Evolutionary conservation across 805 yeast genomes (phyloP), one percentile per base, ranked within the genome.

Genomic region (Ogataea haglerorum): DNA sequence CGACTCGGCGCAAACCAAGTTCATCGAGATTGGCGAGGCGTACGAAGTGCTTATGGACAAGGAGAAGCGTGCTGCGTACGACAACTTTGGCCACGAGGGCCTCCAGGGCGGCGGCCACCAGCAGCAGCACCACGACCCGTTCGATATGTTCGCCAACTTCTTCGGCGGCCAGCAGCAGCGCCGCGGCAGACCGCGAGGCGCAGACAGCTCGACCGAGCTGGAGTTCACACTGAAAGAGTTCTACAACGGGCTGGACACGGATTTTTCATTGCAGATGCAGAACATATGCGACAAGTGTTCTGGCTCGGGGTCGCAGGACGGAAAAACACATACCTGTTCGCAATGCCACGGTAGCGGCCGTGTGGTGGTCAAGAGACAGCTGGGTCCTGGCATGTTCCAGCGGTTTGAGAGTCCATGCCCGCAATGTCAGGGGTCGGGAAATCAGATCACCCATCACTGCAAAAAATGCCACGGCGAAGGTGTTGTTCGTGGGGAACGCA

Each of bases 381-480:
- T 91, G 49, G 97, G 87, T 0, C 95, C 95, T 5, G 90, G 90
- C 6, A 86, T 93, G 88, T 68, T 86, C 46, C 98, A 93, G 63
- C 85, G 82, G 46, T 72, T 90, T 52, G 91, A 86, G 59, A 74
- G 80, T 31, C 70, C 73, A 3, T 93, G 99, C 72, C 88, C 84
- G 39, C 65, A 67, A 37, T 93, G 99, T 70, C 65, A 68, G 9
- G 98, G 98, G 25, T 66, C 71, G 31, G 99, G 99, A 10, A 68
- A 76, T 40, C 64, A 70, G 6, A 82, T 87, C 29, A 67, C 73
- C 34, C 68, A 82, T 48, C 71, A 72, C 31, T 93, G 99, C 68
- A 58, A 68, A 13, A 63, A 58, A 24, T 93, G 99, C 63, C 61
- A 69, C 10, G 99, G 99, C 2, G 46, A 64, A 3, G 83, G 88